phyloP scores from a whole-genome alignment of 805 yeast genomes.

The Metschnikowia picachoensis region DNA sequence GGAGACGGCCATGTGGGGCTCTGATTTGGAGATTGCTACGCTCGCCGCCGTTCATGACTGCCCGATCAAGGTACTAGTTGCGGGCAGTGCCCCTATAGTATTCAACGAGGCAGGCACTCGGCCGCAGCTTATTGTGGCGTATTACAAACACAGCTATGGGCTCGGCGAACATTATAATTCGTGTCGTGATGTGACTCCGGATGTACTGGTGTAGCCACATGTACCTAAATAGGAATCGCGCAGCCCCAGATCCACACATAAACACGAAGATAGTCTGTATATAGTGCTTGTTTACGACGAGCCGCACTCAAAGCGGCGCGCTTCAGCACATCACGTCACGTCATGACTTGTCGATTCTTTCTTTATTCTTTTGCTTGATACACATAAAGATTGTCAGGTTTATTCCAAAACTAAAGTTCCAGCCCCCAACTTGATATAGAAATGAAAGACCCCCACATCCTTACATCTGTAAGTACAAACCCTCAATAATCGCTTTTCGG shows the following conservation, averaged over 20 bases:
- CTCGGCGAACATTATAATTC: constrained; percentile 96
- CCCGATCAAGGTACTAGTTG: constrained; percentile 72
- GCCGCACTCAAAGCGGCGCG: background rate
- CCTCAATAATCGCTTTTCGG: too few relatives aligned
- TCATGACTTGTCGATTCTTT: too few relatives aligned
- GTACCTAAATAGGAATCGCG: background rate
- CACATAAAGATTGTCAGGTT: too few relatives aligned
- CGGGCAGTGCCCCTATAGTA: constrained; percentile 64
- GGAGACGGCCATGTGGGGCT: constrained; percentile 92
- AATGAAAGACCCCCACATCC: too few relatives aligned
- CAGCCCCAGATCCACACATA: background rate
- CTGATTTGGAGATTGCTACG: constrained; percentile 87
- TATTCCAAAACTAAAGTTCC: too few relatives aligned
- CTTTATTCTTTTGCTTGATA: too few relatives aligned
- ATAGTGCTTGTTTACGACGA: background rate
- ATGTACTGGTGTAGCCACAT: constrained; percentile 8
- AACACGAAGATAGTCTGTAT: background rate
- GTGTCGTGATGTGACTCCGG: constrained; percentile 17
- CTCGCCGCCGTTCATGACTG: constrained; percentile 66
- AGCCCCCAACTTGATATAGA: too few relatives aligned
- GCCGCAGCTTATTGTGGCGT: constrained; percentile 66
- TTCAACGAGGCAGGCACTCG: constrained; percentile 57
- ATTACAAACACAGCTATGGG: constrained; percentile 80
- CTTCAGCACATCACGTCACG: background rate
- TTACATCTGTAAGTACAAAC: too few relatives aligned